Evolutionary conservation across 1,284 basidiomycete genomes (phyloP), one percentile per base, ranked within the genome.

Genomic region (Ceratorhiza oryzae-sativae): DNA sequence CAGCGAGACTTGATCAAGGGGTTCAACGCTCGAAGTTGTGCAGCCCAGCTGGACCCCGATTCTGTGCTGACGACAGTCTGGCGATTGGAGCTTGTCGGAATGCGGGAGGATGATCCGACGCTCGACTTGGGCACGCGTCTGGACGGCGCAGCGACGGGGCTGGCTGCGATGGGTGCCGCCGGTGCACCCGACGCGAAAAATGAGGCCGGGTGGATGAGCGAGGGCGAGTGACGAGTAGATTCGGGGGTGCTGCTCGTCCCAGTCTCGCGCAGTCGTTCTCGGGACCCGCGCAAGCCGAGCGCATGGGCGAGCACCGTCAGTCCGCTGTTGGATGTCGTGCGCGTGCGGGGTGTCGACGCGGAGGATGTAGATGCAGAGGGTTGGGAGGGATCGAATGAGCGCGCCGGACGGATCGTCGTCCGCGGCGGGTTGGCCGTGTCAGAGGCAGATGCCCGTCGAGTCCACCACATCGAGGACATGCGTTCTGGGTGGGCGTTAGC

Each of bases 11-110:
- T 23, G 58, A 20, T 60, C 58, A 39, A 20, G 13, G 3, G 55
- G 55, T 4, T 58, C 55, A 3, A 18, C 55, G 15, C 55, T 42
- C 15, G 51, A 53, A 10, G 6, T 42, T 10, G 36, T 42, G 10
- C 58, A 6, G 34, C 58, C 34, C 34, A 60, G 12, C 36, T 42
- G 2, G 58, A 59, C 18, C 58, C 36, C 15, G 62, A 65, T 25
- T 49, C 62, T 5, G 62, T 65, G 48, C 45, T 49, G n/a, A 53
- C 62, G 2, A 65, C 62, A 18, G 62, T 65, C 48, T 65, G 62
- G 3, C 62, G 62, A 36, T 65, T 48, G 3, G 42, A 12, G 5
- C 39, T 34, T 6, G 60, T 10, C 25, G 60, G 60, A 9, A 60
- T 60, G 45, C 60, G 60, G 12, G 55, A 58, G 6, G 60, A 25